Conservation (phyloP, 192 early-diverging fungal species). For the Coemansia sp. region DNA sequence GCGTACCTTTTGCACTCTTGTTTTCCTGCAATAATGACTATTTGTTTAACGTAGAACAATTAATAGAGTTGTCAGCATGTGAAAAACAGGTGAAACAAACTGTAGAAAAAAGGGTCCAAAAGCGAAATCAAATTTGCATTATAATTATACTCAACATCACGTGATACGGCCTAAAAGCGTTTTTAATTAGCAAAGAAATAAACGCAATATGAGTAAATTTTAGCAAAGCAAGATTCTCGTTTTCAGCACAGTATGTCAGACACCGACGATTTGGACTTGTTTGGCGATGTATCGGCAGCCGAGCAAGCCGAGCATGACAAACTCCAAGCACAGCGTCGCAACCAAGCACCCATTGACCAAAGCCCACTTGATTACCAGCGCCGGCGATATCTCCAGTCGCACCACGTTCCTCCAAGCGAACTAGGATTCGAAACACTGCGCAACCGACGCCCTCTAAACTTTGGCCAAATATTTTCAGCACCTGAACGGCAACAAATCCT, state of each 20-base stretch:
- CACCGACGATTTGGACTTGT: conserved; percentile 34
- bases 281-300: conserved; percentile 39
- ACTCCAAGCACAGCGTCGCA: conserved; percentile 3
- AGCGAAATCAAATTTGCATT: neutral
- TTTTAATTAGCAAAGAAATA: neutral
- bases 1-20: too few relatives aligned
- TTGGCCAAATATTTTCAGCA: conserved; percentile 15
- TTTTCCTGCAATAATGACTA: too few relatives aligned
- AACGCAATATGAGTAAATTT: neutral
- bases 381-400: conserved; percentile 23
- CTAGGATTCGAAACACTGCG: conserved; percentile 13
- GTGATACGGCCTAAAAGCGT: neutral
- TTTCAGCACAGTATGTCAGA: neutral
- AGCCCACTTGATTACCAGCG: conserved; percentile 21
- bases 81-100: neutral
- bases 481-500: conserved; percentile 35
- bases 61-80: neutral
- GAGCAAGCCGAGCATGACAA: conserved; percentile 13
- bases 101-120: neutral
- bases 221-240: neutral
- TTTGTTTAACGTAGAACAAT: too few relatives aligned
- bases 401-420: neutral
- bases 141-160: neutral
- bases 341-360: neutral
- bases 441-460: conserved; percentile 20